These are phyloP conservation scores for Aspergillus calidoustus DNA, from an alignment of 2,329 filamentous ascomycete species.

Conservation along the genomic window DNA sequence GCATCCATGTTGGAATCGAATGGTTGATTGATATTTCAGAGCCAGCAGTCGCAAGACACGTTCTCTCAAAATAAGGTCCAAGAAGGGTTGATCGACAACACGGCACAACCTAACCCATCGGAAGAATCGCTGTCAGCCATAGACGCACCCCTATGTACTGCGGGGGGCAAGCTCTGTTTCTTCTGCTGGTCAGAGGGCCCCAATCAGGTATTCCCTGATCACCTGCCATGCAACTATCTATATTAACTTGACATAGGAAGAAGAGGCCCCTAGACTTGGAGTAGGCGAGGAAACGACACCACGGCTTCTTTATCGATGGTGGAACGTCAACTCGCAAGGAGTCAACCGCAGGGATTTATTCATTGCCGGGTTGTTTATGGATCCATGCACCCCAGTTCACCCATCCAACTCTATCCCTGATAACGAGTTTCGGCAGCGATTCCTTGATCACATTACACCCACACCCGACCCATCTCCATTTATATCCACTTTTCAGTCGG, in stretches of 20 bases:
- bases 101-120: background rate
- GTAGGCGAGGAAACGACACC: slow-evolving; percentile 23
- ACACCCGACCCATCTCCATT: slow-evolving; percentile 33
- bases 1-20: no score
- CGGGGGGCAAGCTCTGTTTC: slow-evolving; percentile 28
- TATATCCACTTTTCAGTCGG: slow-evolving; percentile 36
- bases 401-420: slow-evolving; percentile 13
- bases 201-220: background rate
- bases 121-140: no score
- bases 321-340: slow-evolving; percentile 36
- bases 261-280: no score
- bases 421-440: slow-evolving; percentile 26
- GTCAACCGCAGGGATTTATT: slow-evolving; percentile 32
- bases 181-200: slow-evolving; percentile 28
- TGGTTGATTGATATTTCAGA: background rate
- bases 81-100: background rate
- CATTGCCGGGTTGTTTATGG: slow-evolving; percentile 33
- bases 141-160: slow-evolving; percentile 16
- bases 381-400: no score
- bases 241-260: background rate
- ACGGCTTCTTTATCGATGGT: slow-evolving; percentile 40
- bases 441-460: slow-evolving; percentile 33
- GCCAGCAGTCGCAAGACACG: background rate
- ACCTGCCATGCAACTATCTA: background rate
- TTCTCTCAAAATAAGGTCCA: background rate